A percentile compares a stretch with the other conserved stretches of the same genome.
Evolutionary conservation across 1,284 basidiomycete species (phyloP).

Genomic region (Mycosarcoma mackinlayi): DNA sequence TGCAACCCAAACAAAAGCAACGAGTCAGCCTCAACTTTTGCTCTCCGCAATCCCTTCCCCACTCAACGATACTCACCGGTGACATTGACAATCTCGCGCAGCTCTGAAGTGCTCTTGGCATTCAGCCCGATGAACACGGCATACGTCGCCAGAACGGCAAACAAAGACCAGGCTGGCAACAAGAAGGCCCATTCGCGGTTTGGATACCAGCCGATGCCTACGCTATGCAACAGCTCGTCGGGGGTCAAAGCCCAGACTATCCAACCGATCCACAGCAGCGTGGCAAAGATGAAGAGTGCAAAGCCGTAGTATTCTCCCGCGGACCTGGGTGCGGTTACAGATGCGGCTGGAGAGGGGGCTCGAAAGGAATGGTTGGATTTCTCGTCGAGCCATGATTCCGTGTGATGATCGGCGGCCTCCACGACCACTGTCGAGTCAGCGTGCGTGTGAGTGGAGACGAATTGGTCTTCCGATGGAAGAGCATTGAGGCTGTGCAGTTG

Average conservation of each 20-base stretch:
- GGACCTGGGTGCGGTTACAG: constrained; percentile 11
- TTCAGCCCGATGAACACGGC: constrained; percentile 51
- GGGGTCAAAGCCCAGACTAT: constrained; percentile 51
- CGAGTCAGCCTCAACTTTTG: too few species aligned
- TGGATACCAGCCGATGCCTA: constrained; percentile 60
- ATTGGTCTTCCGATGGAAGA: constrained; percentile 12
- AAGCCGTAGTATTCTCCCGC: constrained; percentile 58
- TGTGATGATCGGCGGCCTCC: not conserved
- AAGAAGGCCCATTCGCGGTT: constrained; percentile 60
- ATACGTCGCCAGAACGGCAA: constrained; percentile 51
- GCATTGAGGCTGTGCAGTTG: constrained; percentile 43
- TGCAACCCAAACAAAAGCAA: too few species aligned
- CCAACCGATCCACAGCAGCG: constrained; percentile 51
- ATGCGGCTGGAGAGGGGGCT: not conserved
- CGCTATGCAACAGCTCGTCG: constrained; percentile 30
- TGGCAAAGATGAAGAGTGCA: constrained; percentile 57
- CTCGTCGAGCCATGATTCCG: constrained; percentile 23
- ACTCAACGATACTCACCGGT: too few species aligned
- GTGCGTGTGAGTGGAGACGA: not conserved
- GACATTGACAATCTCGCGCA: constrained; percentile 40
- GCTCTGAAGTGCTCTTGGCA: constrained; percentile 35
- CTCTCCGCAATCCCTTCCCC: too few species aligned
- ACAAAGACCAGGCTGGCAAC: constrained; percentile 54
- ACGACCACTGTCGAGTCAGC: not conserved
- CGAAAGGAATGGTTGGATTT: constrained; percentile 36